A percentile compares a stretch with the other conserved stretches of the same genome.
These are phyloP conservation scores for Penicillium frequentans DNA, from an alignment of 2,329 filamentous ascomycete genomes.

Conservation along the genomic window DNA sequence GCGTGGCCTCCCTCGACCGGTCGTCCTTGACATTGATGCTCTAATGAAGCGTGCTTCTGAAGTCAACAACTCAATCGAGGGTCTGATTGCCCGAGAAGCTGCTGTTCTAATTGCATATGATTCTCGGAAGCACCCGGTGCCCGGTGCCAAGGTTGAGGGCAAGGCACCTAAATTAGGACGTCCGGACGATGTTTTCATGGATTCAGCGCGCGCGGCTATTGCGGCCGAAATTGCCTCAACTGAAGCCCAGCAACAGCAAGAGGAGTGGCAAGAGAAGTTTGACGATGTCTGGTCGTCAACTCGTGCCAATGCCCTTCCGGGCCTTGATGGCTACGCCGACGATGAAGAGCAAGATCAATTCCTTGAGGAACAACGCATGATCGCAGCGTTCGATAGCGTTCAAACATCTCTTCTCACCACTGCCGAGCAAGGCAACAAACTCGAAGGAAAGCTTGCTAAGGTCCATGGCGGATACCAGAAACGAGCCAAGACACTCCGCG, in stretches of 20 bases:
- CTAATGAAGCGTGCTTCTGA: slow-evolving; percentile 65
- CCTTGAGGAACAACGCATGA: slow-evolving; percentile 59
- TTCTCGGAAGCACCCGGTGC: slow-evolving; percentile 70
- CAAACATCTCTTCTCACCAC: slow-evolving; percentile 71
- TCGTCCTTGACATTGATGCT: slow-evolving; percentile 66
- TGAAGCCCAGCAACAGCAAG: slow-evolving; percentile 52
- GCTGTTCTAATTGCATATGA: slow-evolving; percentile 81
- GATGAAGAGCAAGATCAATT: slow-evolving; percentile 69
- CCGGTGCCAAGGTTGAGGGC: slow-evolving; percentile 65
- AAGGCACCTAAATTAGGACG: slow-evolving; percentile 59
- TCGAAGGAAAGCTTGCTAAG: slow-evolving; percentile 89
- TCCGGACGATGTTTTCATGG: slow-evolving; percentile 70
- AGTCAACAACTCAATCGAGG: slow-evolving; percentile 63
- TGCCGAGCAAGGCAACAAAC: slow-evolving; percentile 78
- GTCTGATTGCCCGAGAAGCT: slow-evolving; percentile 73
- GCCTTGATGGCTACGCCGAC: slow-evolving; percentile 76
- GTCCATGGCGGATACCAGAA: slow-evolving; percentile 89
- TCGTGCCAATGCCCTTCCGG: slow-evolving; percentile 61
- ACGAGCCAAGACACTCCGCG: slow-evolving; percentile 74
- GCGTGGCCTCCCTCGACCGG: slow-evolving; percentile 74
- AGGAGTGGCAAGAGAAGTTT: slow-evolving; percentile 49
- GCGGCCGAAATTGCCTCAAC: slow-evolving; percentile 63
- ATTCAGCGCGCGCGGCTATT: slow-evolving; percentile 74
- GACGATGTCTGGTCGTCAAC: slow-evolving; percentile 53
- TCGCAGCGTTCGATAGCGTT: slow-evolving; percentile 70